Evolutionary conservation across 2,329 filamentous ascomycete species (phyloP), one percentile per base, ranked within the genome.

Genomic region (Sporothrix globosa): DNA sequence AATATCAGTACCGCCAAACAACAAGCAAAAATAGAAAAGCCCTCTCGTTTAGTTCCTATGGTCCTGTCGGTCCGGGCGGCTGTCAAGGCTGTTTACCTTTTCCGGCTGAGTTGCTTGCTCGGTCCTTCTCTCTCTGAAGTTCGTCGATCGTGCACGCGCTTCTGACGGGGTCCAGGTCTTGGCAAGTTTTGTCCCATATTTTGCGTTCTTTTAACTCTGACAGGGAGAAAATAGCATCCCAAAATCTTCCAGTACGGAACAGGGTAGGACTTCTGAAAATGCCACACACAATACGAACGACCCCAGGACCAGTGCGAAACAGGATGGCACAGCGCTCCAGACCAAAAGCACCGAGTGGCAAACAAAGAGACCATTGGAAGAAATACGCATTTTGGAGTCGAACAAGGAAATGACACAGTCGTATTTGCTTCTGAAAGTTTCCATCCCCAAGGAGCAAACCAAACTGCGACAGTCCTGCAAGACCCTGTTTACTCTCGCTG

Each of bases 381-480:
- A 54, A 54, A 27, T 21, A 54, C 50, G 21, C 21, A 9, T 13
- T 13, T 21, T 11, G 52, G 58, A 46, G 39, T 44, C 30, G 21
- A 41, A 34, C 9, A 30, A 39, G 30, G 34, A 21, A 60, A 41
- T 60, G 60, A 13, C 17, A 63, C 21, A 13, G n/a, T 48, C 46
- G 60, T 41, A 65, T 19, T 21, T 27, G 24, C 44, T 6, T 65
- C 44, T 10, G 1, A 65, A 65, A 27, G 21, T 65, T 48, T 65
- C 58, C 60, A 65, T 24, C 41, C 14, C 60, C 44, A 65, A 30
- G 21, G 60, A 30, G 19, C 60, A 41, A 65, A 65, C 48, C 60
- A 65, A 30, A 30, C 41, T 65, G 41, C 39, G 34, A 61, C 41
- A 24, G 60, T 50, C 44, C 30, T 65, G 60, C 27, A 44, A 30